Base-by-base conservation (phyloP, 805 yeast genomes). In the Yarrowia sp. region DNA sequence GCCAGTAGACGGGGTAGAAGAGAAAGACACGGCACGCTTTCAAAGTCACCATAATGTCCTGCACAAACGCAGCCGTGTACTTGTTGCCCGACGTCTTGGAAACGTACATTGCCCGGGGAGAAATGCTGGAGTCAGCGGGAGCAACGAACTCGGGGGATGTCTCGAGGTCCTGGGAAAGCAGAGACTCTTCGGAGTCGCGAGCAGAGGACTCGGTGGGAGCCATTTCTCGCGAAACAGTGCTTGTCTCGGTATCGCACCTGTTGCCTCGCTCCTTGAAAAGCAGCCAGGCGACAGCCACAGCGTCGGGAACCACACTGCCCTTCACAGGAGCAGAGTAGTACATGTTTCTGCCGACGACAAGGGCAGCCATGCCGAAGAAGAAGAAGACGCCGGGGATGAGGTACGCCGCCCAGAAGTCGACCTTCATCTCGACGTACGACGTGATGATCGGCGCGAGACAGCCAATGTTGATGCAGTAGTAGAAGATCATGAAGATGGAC, bases 401-500 rank as follows among this genome's bases (percentile, higher is more conserved):
- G 75, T 78, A 88, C 22, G 94, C 92, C 24, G 90, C 85, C 79
- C 79, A 76, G 68, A 72, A 73, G 19, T 88, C 93, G 49, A 81
- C 79, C 63, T 81, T 77, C 38, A 75, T 70, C 72, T 88, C 96
- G 71, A 86, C 73, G 74, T 84, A 85, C 6, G 92, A 85, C 35
- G 94, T 88, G 46, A 90, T 91, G 66, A 88, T 80, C 53, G 88
- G 85, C 13, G 90, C 81, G 66, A 88, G 77, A 7, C 90, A 81
- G 64, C 96, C 96, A 64, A 87, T 72, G 73, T 88, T 88, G 71
- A 88, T 84, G 80, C 87, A 82, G 74, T 86, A 77, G 74, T 88
- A 88, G 74, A 88, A 88, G 64, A 84, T 77, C 86, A 86, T 84
- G 71, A 87, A 87, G 65, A 87, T 84, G 68, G 84, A 81, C 78